Percentiles rank a stretch among this genome's conserved stretches.
These are phyloP conservation scores for Xylariaceae sp. DNA, from an alignment of 2,329 filamentous ascomycete genomes.

Conservation along the genomic window DNA sequence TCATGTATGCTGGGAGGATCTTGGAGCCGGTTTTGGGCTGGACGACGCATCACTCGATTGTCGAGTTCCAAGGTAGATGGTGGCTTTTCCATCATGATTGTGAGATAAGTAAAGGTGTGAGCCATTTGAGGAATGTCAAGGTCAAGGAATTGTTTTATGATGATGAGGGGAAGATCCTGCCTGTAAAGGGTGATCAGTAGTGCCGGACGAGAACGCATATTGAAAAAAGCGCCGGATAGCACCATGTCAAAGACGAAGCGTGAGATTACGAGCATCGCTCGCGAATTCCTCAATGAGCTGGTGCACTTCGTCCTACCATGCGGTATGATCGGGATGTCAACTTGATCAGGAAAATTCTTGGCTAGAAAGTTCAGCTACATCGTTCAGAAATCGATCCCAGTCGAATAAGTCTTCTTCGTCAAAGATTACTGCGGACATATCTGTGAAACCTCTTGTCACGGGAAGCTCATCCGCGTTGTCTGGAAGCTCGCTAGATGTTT, in stretches of 20 bases:
- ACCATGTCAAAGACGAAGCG: no score
- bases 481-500: neutral
- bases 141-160: slow-evolving; percentile 73
- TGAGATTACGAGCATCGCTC: no score
- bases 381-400: neutral
- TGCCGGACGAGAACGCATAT: no score
- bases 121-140: slow-evolving; percentile 72
- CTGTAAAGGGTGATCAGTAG: slow-evolving; percentile 21
- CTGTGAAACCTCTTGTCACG: neutral
- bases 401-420: neutral
- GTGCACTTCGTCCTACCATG: no score
- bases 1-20: slow-evolving; percentile 68
- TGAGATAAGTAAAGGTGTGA: slow-evolving; percentile 63
- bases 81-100: slow-evolving; percentile 78
- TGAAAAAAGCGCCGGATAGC: no score
- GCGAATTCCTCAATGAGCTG: no score
- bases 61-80: slow-evolving; percentile 69
- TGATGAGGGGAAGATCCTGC: slow-evolving; percentile 58
- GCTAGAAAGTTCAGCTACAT: neutral
- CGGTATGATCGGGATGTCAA: no score
- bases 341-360: neutral
- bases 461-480: neutral
- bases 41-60: slow-evolving; percentile 80
- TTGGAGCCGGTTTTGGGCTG: slow-evolving; percentile 75
- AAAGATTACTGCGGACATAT: neutral